Percentiles rank a stretch among this genome's conserved stretches.
These are phyloP conservation scores for Penicillium sumatraense DNA, from an alignment of 2,329 filamentous ascomycete genomes.

Conservation along the genomic window DNA sequence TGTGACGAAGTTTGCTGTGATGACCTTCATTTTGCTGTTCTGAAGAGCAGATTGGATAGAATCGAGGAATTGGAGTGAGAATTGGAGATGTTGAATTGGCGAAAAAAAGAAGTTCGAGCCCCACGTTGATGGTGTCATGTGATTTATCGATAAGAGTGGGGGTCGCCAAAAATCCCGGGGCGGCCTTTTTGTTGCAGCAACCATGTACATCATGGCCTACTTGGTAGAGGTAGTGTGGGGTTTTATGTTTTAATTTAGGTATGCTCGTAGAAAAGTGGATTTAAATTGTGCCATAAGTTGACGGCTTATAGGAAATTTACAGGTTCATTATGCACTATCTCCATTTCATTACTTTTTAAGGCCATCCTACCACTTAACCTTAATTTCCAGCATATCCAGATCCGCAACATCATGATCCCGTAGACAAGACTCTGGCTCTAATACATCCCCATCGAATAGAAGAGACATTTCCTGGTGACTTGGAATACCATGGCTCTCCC, in stretches of 20 bases:
- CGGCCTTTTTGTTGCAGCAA: no score
- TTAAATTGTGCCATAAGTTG: no score
- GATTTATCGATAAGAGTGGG: constrained; percentile 2
- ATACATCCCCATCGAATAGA: constrained; percentile 74
- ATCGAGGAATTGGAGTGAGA: neutral
- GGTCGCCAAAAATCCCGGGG: no score
- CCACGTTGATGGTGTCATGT: neutral
- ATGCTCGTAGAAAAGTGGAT: no score
- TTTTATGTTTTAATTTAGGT: no score
- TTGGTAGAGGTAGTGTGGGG: no score
- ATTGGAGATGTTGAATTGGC: neutral
- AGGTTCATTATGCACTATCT: neutral
- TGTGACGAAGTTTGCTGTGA: constrained; percentile 94
- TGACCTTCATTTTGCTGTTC: constrained; percentile 99
- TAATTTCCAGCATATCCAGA: constrained; percentile 75
- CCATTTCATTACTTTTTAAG: no score
- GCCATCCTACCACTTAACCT: constrained; percentile 57
- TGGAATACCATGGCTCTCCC: constrained; percentile 57
- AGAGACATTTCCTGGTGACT: constrained; percentile 62
- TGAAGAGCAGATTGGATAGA: constrained; percentile 1
- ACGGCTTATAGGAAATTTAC: neutral
- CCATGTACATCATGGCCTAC: no score
- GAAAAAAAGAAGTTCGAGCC: neutral
- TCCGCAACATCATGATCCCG: constrained; percentile 74
- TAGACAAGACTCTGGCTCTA: constrained; percentile 65